Conservation (phyloP, 2,329 filamentous ascomycete genomes). For the Fusarium kyushuense region DNA sequence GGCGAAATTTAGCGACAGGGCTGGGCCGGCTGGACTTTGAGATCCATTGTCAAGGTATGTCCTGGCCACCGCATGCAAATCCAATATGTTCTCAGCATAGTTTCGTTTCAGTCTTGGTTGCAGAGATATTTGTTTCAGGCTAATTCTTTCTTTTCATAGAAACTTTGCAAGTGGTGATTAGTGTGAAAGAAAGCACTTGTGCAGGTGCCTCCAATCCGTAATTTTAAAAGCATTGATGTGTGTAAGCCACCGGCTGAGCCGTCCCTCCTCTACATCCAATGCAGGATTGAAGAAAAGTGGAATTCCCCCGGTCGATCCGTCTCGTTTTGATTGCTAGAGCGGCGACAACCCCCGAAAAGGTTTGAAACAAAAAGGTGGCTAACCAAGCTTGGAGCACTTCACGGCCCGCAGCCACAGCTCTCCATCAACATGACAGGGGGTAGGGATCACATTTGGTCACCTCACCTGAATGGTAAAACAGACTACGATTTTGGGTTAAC, state of each 20-base stretch:
- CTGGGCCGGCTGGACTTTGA: not conserved
- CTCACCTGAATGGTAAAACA: conserved; percentile 31
- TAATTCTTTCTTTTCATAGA: conserved; percentile 5
- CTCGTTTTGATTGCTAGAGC: conserved; percentile 22
- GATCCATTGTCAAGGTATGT: not conserved
- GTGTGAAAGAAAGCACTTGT: not conserved
- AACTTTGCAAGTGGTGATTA: not conserved
- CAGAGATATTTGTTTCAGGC: conserved; percentile 36
- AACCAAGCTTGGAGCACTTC: conserved; percentile 3
- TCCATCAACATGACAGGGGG: not conserved
- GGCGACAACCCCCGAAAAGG: conserved; percentile 7
- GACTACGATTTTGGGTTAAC: not conserved
- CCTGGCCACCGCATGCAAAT: conserved; percentile 6
- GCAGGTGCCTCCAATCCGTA: conserved; percentile 7
- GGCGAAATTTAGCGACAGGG: conserved; percentile 6
- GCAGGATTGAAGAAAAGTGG: conserved; percentile 23
- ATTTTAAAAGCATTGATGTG: conserved; percentile 26
- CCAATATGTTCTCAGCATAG: conserved; percentile 17
- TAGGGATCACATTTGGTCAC: conserved; percentile 1
- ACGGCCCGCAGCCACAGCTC: conserved; percentile 20
- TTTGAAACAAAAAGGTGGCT: conserved; percentile 13
- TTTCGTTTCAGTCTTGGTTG: conserved; percentile 26
- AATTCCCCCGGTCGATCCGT: conserved; percentile 21
- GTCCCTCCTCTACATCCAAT: conserved; percentile 12
- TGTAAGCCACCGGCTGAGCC: conserved; percentile 17